Base-by-base conservation (phyloP, 228 moss, liverwort and hornwort genomes). In the Sphagnum fallax region DNA sequence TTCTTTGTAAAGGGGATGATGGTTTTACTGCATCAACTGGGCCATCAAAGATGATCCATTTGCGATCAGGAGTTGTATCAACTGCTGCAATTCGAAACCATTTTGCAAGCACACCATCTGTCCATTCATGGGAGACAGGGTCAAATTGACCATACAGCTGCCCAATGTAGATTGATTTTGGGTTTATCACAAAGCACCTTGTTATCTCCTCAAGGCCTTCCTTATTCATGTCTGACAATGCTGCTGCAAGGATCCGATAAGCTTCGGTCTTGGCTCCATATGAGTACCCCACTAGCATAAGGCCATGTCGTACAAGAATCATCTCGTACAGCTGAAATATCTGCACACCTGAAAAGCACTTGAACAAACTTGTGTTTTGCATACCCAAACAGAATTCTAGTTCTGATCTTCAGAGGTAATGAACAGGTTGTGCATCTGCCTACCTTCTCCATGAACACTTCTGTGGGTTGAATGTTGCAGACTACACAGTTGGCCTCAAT, bases 11-110 rank as follows among this genome's bases (percentile, higher is more conserved):
- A 32, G 10, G 18, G 15, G 62, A 62, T 32, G 32, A 32, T 32
- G 32, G 32, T 32, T 52, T 57, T 62, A 79, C 90, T 50, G 87
- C 87, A 79, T 90, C 90, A n/a, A 87, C 87, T 9, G 90, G 90
- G 51, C 90, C 90, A 75, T 90, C 87, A 52, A 90, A 90, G 65
- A 90, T 82, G 67, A 90, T 6, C 90, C 90, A 90, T 64, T 90
- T 90, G 62, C 90, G 87, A 57, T 90, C 82, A 16, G 71, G 70
- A 5, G 80, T 79, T 10, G 77, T 78, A 32, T 90, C 90, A 0
- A 84, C 71, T 5, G 87, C 84, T 6, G 90, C 90, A 15, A 82
- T 67, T 61, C 90, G 75, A 11, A 90, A 90, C 72, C 84, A 84
- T 51, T 52, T 64, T 0, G 90, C 87, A 1, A 90, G 87, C 16